phyloP scores from a whole-genome alignment of 1,139 yeast species.

The Taphrina communis region DNA sequence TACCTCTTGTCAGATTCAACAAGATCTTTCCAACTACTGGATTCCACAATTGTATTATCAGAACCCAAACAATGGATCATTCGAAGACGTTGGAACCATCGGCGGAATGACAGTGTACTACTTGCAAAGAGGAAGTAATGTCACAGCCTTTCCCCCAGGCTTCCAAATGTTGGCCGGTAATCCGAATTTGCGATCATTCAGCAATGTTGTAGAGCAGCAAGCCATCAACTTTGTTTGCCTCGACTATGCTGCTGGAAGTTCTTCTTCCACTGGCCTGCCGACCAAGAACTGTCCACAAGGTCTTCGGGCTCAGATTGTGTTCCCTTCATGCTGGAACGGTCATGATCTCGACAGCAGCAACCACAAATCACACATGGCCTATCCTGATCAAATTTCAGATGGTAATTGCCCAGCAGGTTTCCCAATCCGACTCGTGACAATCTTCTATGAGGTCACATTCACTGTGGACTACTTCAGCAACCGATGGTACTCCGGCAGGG shows the following conservation, averaged over 20 bases:
- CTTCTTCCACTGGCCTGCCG: constrained; percentile 39
- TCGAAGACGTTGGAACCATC: constrained; percentile 28
- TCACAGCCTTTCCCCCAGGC: constrained; percentile 43
- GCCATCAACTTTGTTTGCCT: constrained; percentile 42
- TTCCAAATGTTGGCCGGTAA: constrained; percentile 42
- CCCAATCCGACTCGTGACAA: constrained; percentile 36
- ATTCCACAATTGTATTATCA: constrained; percentile 41
- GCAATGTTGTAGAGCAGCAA: constrained; percentile 22
- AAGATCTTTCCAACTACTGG: constrained; percentile 40
- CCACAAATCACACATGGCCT: constrained; percentile 43
- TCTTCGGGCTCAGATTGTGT: constrained; percentile 41
- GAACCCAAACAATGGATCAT: constrained; percentile 38
- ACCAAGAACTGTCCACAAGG: constrained; percentile 43
- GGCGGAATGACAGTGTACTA: constrained; percentile 43
- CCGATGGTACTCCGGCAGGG: constrained; percentile 34
- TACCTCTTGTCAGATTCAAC: constrained; percentile 40
- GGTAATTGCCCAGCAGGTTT: constrained; percentile 40
- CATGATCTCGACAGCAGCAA: constrained; percentile 39
- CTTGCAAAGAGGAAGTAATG: constrained; percentile 38
- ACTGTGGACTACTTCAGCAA: constrained; percentile 21
- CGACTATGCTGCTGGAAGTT: constrained; percentile 31
- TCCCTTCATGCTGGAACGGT: constrained; percentile 45
- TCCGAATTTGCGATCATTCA: constrained; percentile 33
- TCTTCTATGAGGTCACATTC: constrained; percentile 42
- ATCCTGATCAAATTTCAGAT: constrained; percentile 29